Conservation (phyloP, 352 stramenopile species). For the Phytopythium delawarense region DNA sequence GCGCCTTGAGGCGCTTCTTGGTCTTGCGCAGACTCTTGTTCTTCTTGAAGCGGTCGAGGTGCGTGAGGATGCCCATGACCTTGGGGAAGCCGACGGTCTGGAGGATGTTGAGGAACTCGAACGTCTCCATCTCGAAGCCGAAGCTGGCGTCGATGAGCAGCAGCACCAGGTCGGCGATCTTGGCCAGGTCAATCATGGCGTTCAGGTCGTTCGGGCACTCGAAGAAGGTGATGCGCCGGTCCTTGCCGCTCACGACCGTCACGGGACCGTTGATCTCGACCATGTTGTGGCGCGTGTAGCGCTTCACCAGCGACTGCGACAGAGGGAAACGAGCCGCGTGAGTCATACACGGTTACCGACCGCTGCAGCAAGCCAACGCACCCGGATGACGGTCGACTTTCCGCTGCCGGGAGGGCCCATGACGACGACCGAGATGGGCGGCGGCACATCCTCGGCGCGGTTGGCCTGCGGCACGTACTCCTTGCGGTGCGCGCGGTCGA, state of each 20-base stretch:
- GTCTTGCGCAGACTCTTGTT: constrained; percentile 97
- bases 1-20: constrained; percentile 98
- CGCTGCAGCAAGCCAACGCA: background rate
- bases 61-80: constrained; percentile 98
- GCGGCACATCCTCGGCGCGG: constrained; percentile 81
- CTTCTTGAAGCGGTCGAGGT: constrained; percentile 98
- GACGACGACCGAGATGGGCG: constrained; percentile 95
- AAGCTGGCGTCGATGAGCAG: constrained; percentile 99
- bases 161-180: constrained; percentile 98
- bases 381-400: constrained; percentile 98
- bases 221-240: constrained; percentile 97
- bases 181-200: constrained; percentile 95
- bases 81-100: constrained; percentile 91
- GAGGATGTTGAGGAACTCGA: constrained; percentile 99
- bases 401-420: constrained; percentile 96
- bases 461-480: constrained; percentile 94
- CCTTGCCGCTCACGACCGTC: constrained; percentile 98
- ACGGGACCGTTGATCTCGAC: constrained; percentile 97
- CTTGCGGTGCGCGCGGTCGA: constrained; percentile 97
- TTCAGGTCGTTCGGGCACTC: constrained; percentile 97
- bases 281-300: constrained; percentile 99
- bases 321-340: background rate
- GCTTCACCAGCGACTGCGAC: constrained; percentile 91
- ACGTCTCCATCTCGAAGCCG: constrained; percentile 99
- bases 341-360: background rate